These are phyloP conservation scores for Dipteronia dyeriana DNA, from an alignment of 345 rosid genomes.

Conservation along the genomic window DNA sequence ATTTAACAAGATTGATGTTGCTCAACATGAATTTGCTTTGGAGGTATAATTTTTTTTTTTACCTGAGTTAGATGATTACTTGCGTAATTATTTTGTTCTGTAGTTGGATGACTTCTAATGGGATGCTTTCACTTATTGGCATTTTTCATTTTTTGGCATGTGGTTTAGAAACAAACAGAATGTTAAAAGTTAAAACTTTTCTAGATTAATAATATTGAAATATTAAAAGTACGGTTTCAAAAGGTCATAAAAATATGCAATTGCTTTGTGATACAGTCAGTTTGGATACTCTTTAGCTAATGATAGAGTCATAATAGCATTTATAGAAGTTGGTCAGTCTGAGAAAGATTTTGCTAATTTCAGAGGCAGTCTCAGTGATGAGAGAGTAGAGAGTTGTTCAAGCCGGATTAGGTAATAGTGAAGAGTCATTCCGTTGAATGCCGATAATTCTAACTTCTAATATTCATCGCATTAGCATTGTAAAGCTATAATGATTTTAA, in stretches of 20 bases:
- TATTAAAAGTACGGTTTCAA: neutral
- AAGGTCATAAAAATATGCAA: neutral
- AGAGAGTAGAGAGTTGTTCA: no score
- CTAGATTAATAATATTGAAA: neutral
- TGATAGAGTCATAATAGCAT: neutral
- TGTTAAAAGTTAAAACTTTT: neutral
- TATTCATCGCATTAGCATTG: neutral
- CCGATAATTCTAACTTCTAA: no score
- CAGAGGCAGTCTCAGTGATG: neutral
- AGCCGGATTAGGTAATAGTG: no score
- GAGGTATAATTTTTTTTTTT: slow-evolving; percentile 46
- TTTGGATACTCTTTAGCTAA: neutral
- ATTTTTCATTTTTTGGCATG: neutral
- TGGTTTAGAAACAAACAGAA: neutral
- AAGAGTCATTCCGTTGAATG: no score
- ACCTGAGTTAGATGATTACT: neutral
- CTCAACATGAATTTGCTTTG: slow-evolving; percentile 80
- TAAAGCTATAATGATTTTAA: neutral
- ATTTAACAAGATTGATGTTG: slow-evolving; percentile 81
- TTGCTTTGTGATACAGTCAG: neutral
- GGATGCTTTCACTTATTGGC: slow-evolving; percentile 4
- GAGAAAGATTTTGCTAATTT: neutral
- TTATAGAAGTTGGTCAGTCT: neutral
- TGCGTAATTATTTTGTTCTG: neutral
- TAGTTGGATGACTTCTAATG: neutral